These are phyloP conservation scores for Pulchroboletus neoregius DNA, from an alignment of 1,284 basidiomycete species.

Conservation along the genomic window DNA sequence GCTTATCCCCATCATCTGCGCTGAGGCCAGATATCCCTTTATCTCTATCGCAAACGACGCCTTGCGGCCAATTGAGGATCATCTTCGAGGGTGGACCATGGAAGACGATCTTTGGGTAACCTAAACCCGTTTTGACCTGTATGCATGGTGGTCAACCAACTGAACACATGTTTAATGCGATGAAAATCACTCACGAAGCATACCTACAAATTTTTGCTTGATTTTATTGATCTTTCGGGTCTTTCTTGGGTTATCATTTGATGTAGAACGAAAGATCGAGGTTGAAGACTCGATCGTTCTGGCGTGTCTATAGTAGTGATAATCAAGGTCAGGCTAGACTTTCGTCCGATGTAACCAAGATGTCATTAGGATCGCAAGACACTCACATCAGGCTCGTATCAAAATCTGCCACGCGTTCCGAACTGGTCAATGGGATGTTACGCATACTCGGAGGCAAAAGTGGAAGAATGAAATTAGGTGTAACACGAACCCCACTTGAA, in stretches of 20 bases:
- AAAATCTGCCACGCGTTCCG: neutral
- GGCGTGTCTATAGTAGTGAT: neutral
- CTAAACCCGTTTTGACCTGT: constrained; percentile 8
- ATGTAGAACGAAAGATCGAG: neutral
- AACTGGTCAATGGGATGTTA: neutral
- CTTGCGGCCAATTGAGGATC: constrained; percentile 14
- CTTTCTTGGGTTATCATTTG: neutral
- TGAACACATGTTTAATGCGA: accelerated
- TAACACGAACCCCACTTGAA: neutral
- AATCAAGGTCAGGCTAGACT: neutral
- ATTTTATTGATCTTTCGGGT: constrained; percentile 6
- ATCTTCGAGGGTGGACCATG: constrained; percentile 13
- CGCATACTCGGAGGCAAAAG: neutral
- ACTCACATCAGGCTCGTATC: neutral
- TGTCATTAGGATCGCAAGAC: neutral
- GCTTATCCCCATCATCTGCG: constrained; percentile 8
- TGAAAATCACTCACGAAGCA: constrained; percentile 14
- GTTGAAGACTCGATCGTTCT: neutral
- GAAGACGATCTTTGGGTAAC: constrained; percentile 4
- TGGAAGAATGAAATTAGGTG: neutral
- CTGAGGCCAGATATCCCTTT: constrained; percentile 9
- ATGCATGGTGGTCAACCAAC: neutral
- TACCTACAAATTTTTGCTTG: constrained; percentile 7
- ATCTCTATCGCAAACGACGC: constrained; percentile 4
- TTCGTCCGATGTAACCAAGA: neutral